phyloP scores from a whole-genome alignment of 1,284 basidiomycete genomes.

The Tetrapyrgos nigripes region DNA sequence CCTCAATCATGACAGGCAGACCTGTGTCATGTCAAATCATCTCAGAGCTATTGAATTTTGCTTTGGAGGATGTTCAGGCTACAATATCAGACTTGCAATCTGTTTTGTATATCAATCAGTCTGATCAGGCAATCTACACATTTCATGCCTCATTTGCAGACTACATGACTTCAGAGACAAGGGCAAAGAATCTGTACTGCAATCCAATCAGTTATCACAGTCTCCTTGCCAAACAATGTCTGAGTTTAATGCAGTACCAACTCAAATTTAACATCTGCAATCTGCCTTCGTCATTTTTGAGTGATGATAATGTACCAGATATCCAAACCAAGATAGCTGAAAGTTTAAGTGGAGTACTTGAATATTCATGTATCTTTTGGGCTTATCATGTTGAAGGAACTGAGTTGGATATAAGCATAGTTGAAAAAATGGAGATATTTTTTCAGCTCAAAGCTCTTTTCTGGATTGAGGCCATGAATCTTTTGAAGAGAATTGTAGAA shows the following conservation, averaged over 20 bases:
- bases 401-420: not conserved
- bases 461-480: slow-evolving; percentile 13
- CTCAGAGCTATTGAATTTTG: not conserved
- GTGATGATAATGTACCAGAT: not conserved
- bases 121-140: not conserved
- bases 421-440: not conserved
- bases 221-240: not conserved
- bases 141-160: slow-evolving; percentile 13
- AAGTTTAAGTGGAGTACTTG: not conserved
- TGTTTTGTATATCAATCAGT: not conserved
- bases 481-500: not conserved
- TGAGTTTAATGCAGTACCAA: not conserved
- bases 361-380: slow-evolving; percentile 8
- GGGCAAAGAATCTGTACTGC: not conserved
- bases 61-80: not conserved
- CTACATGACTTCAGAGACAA: not conserved
- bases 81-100: not conserved
- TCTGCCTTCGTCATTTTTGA: too few species aligned
- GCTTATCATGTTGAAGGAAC: not conserved
- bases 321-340: not conserved
- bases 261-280: slow-evolving; percentile 10
- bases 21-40: slow-evolving; percentile 1
- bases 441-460: not conserved
- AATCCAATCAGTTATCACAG: not conserved
- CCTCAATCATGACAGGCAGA: not conserved